phyloP scores from a whole-genome alignment of 2,329 filamentous ascomycete genomes.

The Arthrobotrys conoides region DNA sequence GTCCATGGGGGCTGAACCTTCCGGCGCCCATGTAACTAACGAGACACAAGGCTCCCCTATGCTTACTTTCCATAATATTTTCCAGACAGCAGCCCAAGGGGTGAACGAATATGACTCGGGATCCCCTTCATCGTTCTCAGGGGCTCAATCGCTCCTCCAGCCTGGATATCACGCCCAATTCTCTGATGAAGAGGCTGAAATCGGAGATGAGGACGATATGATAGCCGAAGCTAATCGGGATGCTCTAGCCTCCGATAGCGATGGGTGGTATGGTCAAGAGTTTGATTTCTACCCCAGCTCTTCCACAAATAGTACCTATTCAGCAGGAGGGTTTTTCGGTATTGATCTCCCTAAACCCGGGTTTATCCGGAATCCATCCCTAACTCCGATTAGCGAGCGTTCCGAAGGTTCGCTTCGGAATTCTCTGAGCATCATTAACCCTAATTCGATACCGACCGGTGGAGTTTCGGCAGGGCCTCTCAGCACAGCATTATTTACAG shows the following conservation, averaged over 20 bases:
- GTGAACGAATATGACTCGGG: conserved; percentile 67
- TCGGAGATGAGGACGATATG: conserved; percentile 86
- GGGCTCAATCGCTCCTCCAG: conserved; percentile 64
- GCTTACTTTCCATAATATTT: conserved; percentile 63
- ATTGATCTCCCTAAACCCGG: conserved; percentile 57
- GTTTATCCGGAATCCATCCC: conserved; percentile 50
- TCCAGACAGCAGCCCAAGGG: conserved; percentile 66
- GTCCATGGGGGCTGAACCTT: background rate
- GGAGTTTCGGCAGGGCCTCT: conserved; percentile 54
- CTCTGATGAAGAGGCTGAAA: conserved; percentile 74
- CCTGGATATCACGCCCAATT: conserved; percentile 67
- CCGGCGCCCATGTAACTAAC: background rate
- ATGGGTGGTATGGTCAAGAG: conserved; percentile 95
- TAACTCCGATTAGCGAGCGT: conserved; percentile 56
- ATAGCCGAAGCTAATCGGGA: conserved; percentile 96
- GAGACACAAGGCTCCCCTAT: conserved; percentile 47
- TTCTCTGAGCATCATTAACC: conserved; percentile 48
- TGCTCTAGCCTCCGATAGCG: conserved; percentile 89
- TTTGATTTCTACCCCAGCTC: conserved; percentile 92
- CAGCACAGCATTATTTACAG: conserved; percentile 55
- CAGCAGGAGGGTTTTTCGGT: conserved; percentile 55
- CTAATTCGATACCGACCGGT: conserved; percentile 29
- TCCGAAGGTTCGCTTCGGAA: conserved; percentile 57
- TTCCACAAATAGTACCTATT: conserved; percentile 61
- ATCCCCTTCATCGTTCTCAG: conserved; percentile 65